A percentile compares a stretch with the other conserved stretches of the same genome.
Conservation (phyloP, 805 yeast genomes). For the Yarrowia sp. region DNA sequence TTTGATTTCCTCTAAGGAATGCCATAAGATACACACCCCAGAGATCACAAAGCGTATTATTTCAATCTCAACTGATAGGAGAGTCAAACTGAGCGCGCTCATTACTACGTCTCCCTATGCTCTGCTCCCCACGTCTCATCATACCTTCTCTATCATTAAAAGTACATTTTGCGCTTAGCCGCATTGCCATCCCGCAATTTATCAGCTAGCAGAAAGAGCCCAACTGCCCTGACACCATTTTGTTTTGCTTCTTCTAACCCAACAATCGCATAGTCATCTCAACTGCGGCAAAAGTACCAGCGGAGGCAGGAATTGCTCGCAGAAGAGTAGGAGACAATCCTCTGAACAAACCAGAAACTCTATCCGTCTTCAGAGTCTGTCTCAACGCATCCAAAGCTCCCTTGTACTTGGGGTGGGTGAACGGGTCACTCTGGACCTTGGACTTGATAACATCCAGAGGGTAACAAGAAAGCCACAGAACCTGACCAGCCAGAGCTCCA, state of each 20-base stretch:
- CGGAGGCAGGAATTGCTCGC: constrained; percentile 66
- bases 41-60: too few relatives aligned
- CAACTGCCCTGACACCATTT: background rate
- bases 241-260: constrained; percentile 29
- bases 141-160: constrained; percentile 3
- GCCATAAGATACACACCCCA: too few relatives aligned
- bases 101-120: too few relatives aligned
- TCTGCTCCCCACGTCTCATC: background rate
- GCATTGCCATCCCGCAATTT: background rate
- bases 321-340: constrained; percentile 55
- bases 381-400: constrained; percentile 46
- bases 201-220: too few relatives aligned
- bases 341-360: constrained; percentile 51
- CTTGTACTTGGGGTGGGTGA: constrained; percentile 39
- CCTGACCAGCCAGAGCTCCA: constrained; percentile 69
- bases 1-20: too few relatives aligned
- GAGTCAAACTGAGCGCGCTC: too few relatives aligned
- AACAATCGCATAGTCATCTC: constrained; percentile 57
- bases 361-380: constrained; percentile 45
- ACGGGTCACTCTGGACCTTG: constrained; percentile 52
- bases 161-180: background rate
- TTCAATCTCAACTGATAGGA: too few relatives aligned
- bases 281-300: constrained; percentile 75
- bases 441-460: constrained; percentile 67
- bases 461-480: constrained; percentile 64